These are phyloP conservation scores for Solanum corneliomulleri DNA, from an alignment of 257 asterid genomes.

Conservation along the genomic window DNA sequence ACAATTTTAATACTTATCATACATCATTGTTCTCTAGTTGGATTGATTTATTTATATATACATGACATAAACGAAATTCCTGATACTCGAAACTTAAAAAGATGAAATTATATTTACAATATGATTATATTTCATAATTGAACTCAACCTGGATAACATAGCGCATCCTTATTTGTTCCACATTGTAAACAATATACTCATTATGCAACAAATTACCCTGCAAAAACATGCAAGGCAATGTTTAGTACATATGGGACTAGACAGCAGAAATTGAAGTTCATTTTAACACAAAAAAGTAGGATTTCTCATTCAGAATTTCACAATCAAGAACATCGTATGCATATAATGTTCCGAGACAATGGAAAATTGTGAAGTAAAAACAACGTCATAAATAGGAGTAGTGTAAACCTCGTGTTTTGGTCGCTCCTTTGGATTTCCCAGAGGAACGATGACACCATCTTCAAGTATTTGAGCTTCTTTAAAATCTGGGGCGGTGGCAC, in stretches of 20 bases:
- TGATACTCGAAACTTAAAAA: neutral
- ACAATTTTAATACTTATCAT: too few species aligned
- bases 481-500: slow-evolving; percentile 57
- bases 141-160: slow-evolving; percentile 31
- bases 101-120: neutral
- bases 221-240: neutral
- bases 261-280: neutral
- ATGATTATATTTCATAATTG: slow-evolving; percentile 27
- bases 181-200: slow-evolving; percentile 26
- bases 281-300: neutral
- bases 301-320: neutral
- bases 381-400: neutral
- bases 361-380: neutral
- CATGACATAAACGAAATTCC: neutral
- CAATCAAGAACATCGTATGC: neutral
- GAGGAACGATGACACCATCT: slow-evolving; percentile 69
- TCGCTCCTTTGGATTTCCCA: slow-evolving; percentile 62
- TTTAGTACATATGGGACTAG: neutral
- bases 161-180: slow-evolving; percentile 86
- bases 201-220: slow-evolving; percentile 43
- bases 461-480: slow-evolving; percentile 49
- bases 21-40: neutral
- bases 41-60: neutral
- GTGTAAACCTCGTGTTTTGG: slow-evolving; percentile 26
- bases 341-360: neutral